These are phyloP conservation scores for Lichtheimia corymbifera DNA, from an alignment of 371 early-diverging fungal species.

Conservation along the genomic window DNA sequence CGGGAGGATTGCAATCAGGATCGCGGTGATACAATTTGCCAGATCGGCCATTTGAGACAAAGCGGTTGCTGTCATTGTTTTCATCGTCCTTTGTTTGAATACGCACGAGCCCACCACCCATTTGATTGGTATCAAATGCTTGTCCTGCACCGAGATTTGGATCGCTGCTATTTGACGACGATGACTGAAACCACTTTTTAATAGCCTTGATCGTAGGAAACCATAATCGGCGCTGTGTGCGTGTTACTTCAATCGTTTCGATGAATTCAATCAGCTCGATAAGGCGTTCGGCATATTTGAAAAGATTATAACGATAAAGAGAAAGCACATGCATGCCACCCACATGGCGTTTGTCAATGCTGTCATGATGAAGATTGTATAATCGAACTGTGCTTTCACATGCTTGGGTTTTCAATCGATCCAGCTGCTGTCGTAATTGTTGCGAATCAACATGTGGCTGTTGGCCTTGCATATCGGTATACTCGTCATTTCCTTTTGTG, in stretches of 20 bases:
- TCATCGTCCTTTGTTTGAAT: conserved; percentile 9
- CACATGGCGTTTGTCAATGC: conserved; percentile 2
- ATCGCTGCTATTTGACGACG: conserved; percentile 6
- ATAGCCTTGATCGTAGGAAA: conserved; percentile 12
- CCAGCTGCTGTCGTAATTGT: neutral
- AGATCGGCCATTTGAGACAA: neutral
- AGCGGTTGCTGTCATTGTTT: neutral
- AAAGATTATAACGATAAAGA: conserved; percentile 13
- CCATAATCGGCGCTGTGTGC: conserved; percentile 13
- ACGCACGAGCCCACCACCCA: conserved; percentile 11
- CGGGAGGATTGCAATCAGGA: conserved; percentile 41
- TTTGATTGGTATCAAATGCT: neutral
- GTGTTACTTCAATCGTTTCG: conserved; percentile 16
- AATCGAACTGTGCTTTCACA: neutral
- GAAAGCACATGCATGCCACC: conserved; percentile 15
- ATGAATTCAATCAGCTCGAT: conserved; percentile 17
- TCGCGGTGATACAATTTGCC: conserved; percentile 21
- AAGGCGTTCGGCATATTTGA: conserved; percentile 11
- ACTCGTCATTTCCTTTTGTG: conserved; percentile 1
- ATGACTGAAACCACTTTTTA: conserved; percentile 17
- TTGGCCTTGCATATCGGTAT: neutral
- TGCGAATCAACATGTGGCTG: conserved; percentile 2
- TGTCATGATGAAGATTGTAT: conserved; percentile 3
- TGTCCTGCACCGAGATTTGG: conserved; percentile 12
- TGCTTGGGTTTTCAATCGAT: conserved; percentile 1